A percentile compares a stretch with the other conserved stretches of the same genome.
Evolutionary conservation across 164 flowering plant genomes (phyloP).

Genomic region (Aristolochia fimbriata): DNA sequence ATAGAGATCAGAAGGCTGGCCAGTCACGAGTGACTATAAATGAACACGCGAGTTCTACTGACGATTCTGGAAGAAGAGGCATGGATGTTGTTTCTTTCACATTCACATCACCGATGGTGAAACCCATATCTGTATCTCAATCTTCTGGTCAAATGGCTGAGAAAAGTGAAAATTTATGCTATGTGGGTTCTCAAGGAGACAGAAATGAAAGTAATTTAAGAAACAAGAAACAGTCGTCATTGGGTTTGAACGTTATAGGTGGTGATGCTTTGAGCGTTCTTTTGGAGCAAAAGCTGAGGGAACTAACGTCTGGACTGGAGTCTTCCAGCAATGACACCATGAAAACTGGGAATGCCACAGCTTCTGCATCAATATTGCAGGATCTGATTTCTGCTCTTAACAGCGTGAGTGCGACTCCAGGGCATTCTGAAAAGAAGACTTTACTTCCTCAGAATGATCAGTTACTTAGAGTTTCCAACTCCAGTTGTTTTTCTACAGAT

Average conservation of each 20-base stretch:
- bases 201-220: constrained; percentile 21
- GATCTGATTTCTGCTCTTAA: constrained; percentile 22
- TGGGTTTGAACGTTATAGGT: constrained; percentile 43
- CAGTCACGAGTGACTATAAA: constrained; percentile 7
- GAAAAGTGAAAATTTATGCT: constrained; percentile 13
- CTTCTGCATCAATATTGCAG: constrained; percentile 17
- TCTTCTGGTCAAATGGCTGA: constrained; percentile 10
- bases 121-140: constrained; percentile 22
- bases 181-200: constrained; percentile 25
- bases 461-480: constrained; percentile 5
- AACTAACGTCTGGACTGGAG: constrained; percentile 41
- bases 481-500: constrained; percentile 24
- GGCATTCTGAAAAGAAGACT: constrained; percentile 8
- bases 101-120: constrained; percentile 66
- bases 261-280: constrained; percentile 76
- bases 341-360: constrained; percentile 17
- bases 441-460: constrained; percentile 11
- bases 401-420: constrained; percentile 14
- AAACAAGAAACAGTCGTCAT: constrained; percentile 18
- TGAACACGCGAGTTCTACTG: constrained; percentile 4
- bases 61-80: constrained; percentile 33
- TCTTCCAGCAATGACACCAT: constrained; percentile 22
- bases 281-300: constrained; percentile 74
- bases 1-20: constrained; percentile 19
- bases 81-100: constrained; percentile 92